phyloP scores from a whole-genome alignment of 768 basidiomycete genomes.

The Trametes coccinea region DNA sequence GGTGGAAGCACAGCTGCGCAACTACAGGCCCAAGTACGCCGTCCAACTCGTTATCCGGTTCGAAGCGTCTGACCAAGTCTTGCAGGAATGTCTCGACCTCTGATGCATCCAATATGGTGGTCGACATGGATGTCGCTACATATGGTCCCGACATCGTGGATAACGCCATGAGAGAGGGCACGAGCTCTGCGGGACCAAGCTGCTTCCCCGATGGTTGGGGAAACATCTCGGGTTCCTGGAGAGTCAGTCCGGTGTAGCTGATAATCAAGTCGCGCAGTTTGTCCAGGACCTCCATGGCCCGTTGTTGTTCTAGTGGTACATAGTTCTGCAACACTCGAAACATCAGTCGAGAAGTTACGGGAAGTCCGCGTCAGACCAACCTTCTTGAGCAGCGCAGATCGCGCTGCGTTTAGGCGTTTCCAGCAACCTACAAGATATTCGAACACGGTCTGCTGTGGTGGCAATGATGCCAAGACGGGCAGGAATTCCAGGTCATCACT shows the following conservation, averaged over 20 bases:
- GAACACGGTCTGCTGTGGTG: slow-evolving; percentile 75
- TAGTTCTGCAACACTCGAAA: slow-evolving; percentile 46
- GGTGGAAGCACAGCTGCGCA: slow-evolving; percentile 58
- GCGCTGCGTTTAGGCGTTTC: slow-evolving; percentile 74
- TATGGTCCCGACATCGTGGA: slow-evolving; percentile 70
- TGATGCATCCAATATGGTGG: slow-evolving; percentile 55
- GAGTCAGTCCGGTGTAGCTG: slow-evolving; percentile 82
- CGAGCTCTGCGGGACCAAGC: slow-evolving; percentile 77
- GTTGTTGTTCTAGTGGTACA: slow-evolving; percentile 58
- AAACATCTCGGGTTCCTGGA: slow-evolving; percentile 95
- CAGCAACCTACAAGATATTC: slow-evolving; percentile 91
- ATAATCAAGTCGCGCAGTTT: slow-evolving; percentile 81
- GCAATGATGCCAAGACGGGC: slow-evolving; percentile 73
- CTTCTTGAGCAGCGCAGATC: slow-evolving; percentile 61
- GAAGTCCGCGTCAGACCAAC: slow-evolving; percentile 35
- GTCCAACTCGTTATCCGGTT: slow-evolving; percentile 76
- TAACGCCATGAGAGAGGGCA: slow-evolving; percentile 77
- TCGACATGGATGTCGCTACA: slow-evolving; percentile 44
- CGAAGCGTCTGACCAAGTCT: slow-evolving; percentile 81
- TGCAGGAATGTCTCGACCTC: slow-evolving; percentile 81
- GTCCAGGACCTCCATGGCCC: slow-evolving; percentile 64
- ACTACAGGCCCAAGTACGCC: slow-evolving; percentile 78
- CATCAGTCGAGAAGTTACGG: background rate
- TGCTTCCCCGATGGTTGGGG: slow-evolving; percentile 81
- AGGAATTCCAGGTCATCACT: slow-evolving; percentile 79